Evolutionary conservation across 495 filamentous ascomycete species (phyloP).

Genomic region (Xylaria bambusicola): DNA sequence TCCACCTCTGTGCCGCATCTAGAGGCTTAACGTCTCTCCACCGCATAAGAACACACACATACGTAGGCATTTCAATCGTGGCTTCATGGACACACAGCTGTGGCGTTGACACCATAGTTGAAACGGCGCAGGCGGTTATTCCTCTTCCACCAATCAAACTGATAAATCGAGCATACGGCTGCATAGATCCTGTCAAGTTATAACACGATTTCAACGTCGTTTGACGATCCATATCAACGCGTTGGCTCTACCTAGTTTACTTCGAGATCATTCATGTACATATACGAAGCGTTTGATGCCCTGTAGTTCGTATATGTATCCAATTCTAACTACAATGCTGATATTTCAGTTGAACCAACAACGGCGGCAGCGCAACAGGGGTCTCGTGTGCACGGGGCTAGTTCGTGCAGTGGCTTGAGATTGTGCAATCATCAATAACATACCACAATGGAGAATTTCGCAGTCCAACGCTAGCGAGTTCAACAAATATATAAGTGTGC

Average conservation of each 20-base stretch:
- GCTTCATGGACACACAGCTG: conserved; percentile 41
- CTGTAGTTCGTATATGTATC: too few relatives aligned
- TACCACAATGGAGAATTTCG: not conserved
- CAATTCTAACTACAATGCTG: not conserved
- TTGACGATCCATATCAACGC: too few relatives aligned
- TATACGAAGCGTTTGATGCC: too few relatives aligned
- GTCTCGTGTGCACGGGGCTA: not conserved
- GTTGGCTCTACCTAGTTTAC: too few relatives aligned
- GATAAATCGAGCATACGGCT: not conserved
- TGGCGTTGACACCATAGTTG: conserved; percentile 37
- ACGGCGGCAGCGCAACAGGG: conserved; percentile 5
- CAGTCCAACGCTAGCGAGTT: conserved; percentile 22
- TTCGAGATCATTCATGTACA: too few relatives aligned
- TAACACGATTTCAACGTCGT: not conserved
- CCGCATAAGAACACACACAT: too few relatives aligned
- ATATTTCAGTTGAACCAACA: conserved; percentile 3
- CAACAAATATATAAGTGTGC: conserved; percentile 28
- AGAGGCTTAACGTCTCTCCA: conserved; percentile 29
- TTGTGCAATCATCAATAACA: not conserved
- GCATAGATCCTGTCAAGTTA: not conserved
- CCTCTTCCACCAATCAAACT: not conserved
- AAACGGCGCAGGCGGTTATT: conserved; percentile 18
- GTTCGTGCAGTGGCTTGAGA: conserved; percentile 8
- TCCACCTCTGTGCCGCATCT: conserved; percentile 13
- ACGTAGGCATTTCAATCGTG: conserved; percentile 21